These are phyloP conservation scores for Amanita rubescens DNA, from an alignment of 768 basidiomycete species.

Conservation along the genomic window DNA sequence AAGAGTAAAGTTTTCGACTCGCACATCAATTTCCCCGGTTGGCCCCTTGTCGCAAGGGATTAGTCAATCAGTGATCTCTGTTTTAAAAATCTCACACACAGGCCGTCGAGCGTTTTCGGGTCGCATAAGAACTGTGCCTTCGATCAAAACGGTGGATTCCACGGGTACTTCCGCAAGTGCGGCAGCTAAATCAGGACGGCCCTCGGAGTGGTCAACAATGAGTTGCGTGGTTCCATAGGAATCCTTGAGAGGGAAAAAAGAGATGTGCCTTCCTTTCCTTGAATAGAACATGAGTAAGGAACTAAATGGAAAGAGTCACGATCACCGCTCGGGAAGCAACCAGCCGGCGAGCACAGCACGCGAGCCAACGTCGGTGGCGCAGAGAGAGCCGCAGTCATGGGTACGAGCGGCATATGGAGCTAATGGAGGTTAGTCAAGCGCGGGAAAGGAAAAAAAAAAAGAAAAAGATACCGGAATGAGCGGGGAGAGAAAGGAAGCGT, in stretches of 20 bases:
- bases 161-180: constrained; percentile 57
- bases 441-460: constrained; percentile 12
- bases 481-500: constrained; percentile 8
- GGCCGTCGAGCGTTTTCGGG: constrained; percentile 55
- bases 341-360: constrained; percentile 73
- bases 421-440: constrained; percentile 19
- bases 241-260: constrained; percentile 86
- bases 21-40: constrained; percentile 77
- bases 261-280: constrained; percentile 67
- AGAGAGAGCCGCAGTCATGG: constrained; percentile 57
- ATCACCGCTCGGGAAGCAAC: constrained; percentile 77
- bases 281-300: constrained; percentile 22
- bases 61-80: constrained; percentile 10
- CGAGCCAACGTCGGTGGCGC: constrained; percentile 41
- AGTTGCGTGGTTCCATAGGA: constrained; percentile 74
- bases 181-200: constrained; percentile 24
- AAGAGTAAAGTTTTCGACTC: constrained; percentile 59
- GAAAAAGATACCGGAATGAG: constrained; percentile 29
- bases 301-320: constrained; percentile 15
- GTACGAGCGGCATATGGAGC: constrained; percentile 56
- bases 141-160: constrained; percentile 71
- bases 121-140: constrained; percentile 63
- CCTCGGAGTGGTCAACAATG: constrained; percentile 45
- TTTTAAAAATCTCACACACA: constrained; percentile 34
- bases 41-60: constrained; percentile 32